phyloP scores from a whole-genome alignment of 1,284 basidiomycete genomes.

The Moniliophthora roreri region DNA sequence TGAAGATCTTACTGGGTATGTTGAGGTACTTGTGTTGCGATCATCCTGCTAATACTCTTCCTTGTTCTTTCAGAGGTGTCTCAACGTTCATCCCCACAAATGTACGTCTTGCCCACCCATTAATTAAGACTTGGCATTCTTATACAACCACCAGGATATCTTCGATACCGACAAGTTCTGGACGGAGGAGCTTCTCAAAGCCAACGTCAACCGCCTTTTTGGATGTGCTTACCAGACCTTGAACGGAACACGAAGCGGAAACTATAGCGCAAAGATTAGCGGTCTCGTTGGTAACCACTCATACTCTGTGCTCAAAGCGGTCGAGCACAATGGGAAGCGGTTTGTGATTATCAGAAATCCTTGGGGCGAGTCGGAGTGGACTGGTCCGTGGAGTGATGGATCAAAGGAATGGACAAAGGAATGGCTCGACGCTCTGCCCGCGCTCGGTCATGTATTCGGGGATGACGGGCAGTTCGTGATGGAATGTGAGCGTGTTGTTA shows the following conservation, averaged over 20 bases:
- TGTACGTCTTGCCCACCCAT: conserved; percentile 20
- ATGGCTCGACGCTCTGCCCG: conserved; percentile 26
- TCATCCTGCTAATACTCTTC: not conserved
- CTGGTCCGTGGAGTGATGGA: conserved; percentile 35
- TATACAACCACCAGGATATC: conserved; percentile 33
- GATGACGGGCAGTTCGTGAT: conserved; percentile 15
- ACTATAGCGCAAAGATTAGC: conserved; percentile 28
- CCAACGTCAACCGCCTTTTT: conserved; percentile 47
- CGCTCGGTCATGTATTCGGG: conserved; percentile 25
- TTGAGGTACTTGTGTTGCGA: conserved; percentile 2
- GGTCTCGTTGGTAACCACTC: conserved; percentile 34
- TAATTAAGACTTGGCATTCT: not conserved
- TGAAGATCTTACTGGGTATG: conserved; percentile 50
- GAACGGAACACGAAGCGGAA: conserved; percentile 33
- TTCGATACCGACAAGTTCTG: conserved; percentile 43
- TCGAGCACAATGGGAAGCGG: conserved; percentile 31
- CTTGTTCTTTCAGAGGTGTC: conserved; percentile 34
- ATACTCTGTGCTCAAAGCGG: conserved; percentile 32
- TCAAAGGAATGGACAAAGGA: conserved; percentile 34
- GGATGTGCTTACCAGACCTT: conserved; percentile 40
- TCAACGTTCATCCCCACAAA: conserved; percentile 39
- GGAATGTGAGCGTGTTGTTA: conserved; percentile 6
- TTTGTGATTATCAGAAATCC: conserved; percentile 35
- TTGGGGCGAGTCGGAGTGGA: conserved; percentile 33
- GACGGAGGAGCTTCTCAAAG: conserved; percentile 39